phyloP scores from a whole-genome alignment of 257 asterid species.

The Orobanche coerulescens region DNA sequence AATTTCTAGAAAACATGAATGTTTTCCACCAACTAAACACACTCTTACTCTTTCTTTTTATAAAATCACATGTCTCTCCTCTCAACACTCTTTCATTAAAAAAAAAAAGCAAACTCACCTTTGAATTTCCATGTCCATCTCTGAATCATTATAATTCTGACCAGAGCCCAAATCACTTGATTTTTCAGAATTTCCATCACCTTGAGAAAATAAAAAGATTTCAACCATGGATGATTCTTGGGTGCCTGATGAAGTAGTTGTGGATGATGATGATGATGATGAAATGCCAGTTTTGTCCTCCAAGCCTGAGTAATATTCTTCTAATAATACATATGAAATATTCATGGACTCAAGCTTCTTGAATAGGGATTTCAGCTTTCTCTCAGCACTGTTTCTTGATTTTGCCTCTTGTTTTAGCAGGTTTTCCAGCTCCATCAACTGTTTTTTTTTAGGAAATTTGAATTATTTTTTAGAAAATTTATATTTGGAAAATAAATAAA shows the following conservation, averaged over 20 bases:
- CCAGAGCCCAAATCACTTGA: conserved; percentile 2
- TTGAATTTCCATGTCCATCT: conserved; percentile 31
- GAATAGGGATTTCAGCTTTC: conserved; percentile 43
- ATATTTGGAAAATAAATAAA: no score
- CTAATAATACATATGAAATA: conserved; percentile 35
- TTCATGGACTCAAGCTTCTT: conserved; percentile 58
- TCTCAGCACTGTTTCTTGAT: conserved; percentile 79
- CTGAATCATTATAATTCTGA: conserved; percentile 28
- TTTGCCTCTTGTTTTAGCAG: conserved; percentile 51
- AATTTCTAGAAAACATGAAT: no score
- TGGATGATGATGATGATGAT: conserved; percentile 43
- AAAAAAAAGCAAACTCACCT: conserved; percentile 20
- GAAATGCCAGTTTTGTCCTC: conserved; percentile 39
- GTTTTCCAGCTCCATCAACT: conserved; percentile 63
- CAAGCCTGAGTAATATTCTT: conserved; percentile 33
- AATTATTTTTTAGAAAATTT: neutral
- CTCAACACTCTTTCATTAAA: no score
- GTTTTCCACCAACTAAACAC: no score
- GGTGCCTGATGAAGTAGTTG: conserved; percentile 26
- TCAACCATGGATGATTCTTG: conserved; percentile 7
- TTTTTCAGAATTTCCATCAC: conserved; percentile 10
- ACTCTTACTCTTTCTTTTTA: no score
- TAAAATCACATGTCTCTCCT: no score
- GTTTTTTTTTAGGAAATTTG: conserved; percentile 22
- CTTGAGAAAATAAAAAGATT: neutral